Conservation (phyloP, 495 filamentous ascomycete genomes). For the Corynascus novoguineensis region DNA sequence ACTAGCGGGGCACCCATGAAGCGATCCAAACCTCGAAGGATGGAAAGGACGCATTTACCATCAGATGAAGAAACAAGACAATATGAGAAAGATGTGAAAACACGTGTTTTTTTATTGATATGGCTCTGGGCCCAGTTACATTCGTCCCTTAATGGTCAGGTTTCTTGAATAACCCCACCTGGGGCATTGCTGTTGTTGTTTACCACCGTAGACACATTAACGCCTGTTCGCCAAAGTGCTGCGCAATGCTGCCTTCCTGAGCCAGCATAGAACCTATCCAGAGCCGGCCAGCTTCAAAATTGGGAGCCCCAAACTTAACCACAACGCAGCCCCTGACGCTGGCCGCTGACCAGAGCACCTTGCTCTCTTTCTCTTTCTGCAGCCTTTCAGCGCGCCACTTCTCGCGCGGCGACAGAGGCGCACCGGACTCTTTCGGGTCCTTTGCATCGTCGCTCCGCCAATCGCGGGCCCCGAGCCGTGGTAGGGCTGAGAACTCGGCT, state of each 20-base stretch:
- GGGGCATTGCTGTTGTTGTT: too few species aligned
- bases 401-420: slow-evolving; percentile 34
- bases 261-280: slow-evolving; percentile 51
- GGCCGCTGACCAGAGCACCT: slow-evolving; percentile 80
- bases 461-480: slow-evolving; percentile 78
- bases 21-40: background rate
- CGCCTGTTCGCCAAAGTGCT: slow-evolving; percentile 47
- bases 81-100: too few species aligned
- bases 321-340: slow-evolving; percentile 76
- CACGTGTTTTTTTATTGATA: too few species aligned
- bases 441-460: slow-evolving; percentile 54
- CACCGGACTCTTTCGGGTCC: slow-evolving; percentile 17
- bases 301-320: slow-evolving; percentile 69
- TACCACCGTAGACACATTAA: slow-evolving; percentile 45
- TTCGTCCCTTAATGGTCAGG: too few species aligned
- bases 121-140: too few species aligned
- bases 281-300: slow-evolving; percentile 44
- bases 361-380: slow-evolving; percentile 49
- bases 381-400: slow-evolving; percentile 42
- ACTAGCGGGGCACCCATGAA: slow-evolving; percentile 10
- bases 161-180: too few species aligned
- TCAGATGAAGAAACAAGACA: too few species aligned
- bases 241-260: slow-evolving; percentile 44
- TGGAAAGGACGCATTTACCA: too few species aligned
- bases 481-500: slow-evolving; percentile 65